Base-by-base conservation (phyloP, 768 basidiomycete species). In the Tephrocybe sp. region DNA sequence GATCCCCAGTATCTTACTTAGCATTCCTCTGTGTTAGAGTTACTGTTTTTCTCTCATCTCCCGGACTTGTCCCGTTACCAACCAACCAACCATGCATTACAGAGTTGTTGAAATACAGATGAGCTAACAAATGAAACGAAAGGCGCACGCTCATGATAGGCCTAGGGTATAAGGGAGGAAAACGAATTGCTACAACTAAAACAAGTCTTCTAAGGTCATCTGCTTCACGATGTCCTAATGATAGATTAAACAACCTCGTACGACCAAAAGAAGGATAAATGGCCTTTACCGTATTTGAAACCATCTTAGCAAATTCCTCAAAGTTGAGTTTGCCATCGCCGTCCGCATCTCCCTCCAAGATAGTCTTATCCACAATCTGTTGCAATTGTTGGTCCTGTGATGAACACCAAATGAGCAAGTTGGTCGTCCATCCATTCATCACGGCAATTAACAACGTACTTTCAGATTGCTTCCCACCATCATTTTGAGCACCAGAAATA, bases 401-500 rank as follows among this genome's bases (percentile, higher is more conserved):
- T 22, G 31, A 10, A 45, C 48, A 36, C 39, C 48, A 39, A 39
- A 51, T 30, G 38, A 48, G 45, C 32, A 39, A 31, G 40, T 50
- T 9, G 31, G 33, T 26, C 26, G n/a, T n/a, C 7, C 26, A 7
- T 31, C 52, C 34, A 45, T 19, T 36, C 26, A 56, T 52, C 42
- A 53, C 22, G 51, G 68, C 42, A 40, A 30, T 52, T 41, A 16
- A 39, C 39, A 42, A 51, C 49, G 17, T 31, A 93, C 93, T 79
- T 99, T 99, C 62, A 99, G 75, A 70, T 99, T 99, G 69, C 89
- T 98, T 31, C 97, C 97, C 44, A 98, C 97, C 97, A 99, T 99
- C 92, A 98, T 98, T 80, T 99, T 99, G 57, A 99, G 75, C 34
- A 99, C 97, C 41, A 99, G 74, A 75, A 98, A 99, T 26, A 99